Evolutionary conservation across 140 eudicot genomes (phyloP), one percentile per base, ranked within the genome.

Genomic region (Bidens hawaiensis): DNA sequence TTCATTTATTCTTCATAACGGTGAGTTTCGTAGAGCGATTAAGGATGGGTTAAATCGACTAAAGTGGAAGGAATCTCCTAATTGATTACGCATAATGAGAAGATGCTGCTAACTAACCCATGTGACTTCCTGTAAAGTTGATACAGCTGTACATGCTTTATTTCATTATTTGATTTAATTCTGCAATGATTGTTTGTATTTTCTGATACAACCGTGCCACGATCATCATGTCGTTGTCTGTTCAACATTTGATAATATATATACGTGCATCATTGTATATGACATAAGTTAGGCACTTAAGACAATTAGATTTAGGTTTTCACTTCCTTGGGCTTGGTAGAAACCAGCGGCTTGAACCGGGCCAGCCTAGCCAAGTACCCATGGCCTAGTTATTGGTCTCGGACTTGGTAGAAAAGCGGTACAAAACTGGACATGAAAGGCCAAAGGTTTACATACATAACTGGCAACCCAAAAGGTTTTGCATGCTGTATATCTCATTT

Each of bases 1-100:
- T 2, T 91, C 99, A 11, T 84, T 91, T 65, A 76, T 87, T 67
- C 85, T 91, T 21, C 99, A 91, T 80, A 85, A 78, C 26, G 87
- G 74, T 26, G 93, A 82, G 50, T 91, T 91, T 40, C 84, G 99
- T 13, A 84, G 70, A 66, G 96, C 96, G 21, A 91, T 91, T 30
- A 79, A 70, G 6, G 99, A 91, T 16, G 99, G 95, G 9, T 87
- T 91, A 28, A 61, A 82, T 81, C 70, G 96, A 75, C 76, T 93
- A 54, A 79, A 69, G 49, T 91, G 98, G 95, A 91, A 87, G 58
- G 95, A 85, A 60, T 33, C 88, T 21, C 75, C 78, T 30, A 25
- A 24, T 19, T 52, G 6, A 13, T 51, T 57, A 51, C 18, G n/a
- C n/a, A n/a, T n/a, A 27, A 16, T 34, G 16, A 67, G 64, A 61